Conservation (phyloP, 1,139 yeast species). For the Candida tetrigidarum region DNA sequence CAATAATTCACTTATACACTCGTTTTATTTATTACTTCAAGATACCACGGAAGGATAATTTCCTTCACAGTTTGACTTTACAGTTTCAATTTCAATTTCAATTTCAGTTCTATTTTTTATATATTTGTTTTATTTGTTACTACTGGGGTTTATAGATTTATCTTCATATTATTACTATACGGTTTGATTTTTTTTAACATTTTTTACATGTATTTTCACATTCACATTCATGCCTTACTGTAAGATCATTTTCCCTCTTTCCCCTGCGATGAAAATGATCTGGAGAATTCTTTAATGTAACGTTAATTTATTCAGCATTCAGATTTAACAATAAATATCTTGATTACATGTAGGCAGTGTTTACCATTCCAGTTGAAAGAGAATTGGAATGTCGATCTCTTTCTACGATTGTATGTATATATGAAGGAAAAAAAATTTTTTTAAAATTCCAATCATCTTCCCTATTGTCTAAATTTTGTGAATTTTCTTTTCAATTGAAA, state of each 20-base stretch:
- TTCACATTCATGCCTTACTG: neutral
- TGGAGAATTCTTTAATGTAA: neutral
- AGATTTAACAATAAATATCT: neutral
- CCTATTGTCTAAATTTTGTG: too few relatives aligned
- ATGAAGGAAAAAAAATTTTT: too few relatives aligned
- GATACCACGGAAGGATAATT: neutral
- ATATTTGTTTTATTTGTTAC: neutral
- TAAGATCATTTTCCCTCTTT: too few relatives aligned
- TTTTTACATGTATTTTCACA: too few relatives aligned
- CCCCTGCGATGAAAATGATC: neutral
- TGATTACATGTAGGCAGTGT: neutral
- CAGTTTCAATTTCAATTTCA: neutral
- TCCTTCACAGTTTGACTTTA: too few relatives aligned
- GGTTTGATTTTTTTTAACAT: neutral
- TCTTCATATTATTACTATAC: neutral
- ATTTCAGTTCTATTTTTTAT: neutral
- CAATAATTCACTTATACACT: slow-evolving; percentile 5
- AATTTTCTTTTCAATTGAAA: too few relatives aligned
- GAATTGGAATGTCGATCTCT: neutral
- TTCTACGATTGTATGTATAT: neutral
- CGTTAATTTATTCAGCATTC: neutral
- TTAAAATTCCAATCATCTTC: too few relatives aligned
- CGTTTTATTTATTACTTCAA: slow-evolving; percentile 3
- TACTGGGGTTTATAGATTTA: slow-evolving; percentile 6
- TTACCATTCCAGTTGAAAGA: neutral